Evolutionary conservation across 1,284 basidiomycete genomes (phyloP).

Genomic region (Sporisorium iseilematis-ciliati): DNA sequence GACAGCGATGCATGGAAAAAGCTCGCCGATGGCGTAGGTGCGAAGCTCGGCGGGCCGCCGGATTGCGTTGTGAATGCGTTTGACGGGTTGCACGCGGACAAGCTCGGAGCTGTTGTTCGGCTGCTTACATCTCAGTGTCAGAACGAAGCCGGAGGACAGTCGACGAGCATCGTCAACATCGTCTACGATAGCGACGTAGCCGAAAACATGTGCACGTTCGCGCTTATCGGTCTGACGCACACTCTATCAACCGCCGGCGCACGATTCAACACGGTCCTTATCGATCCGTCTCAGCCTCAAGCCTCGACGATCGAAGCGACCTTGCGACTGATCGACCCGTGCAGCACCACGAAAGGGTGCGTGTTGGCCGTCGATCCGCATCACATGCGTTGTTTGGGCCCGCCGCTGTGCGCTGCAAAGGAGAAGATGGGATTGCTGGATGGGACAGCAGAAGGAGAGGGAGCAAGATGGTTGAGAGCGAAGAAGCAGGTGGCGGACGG

Average conservation of each 20-base stretch:
- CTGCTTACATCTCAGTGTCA: not conserved
- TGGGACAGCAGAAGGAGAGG: not conserved
- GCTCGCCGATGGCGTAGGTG: not conserved
- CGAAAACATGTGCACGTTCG: not conserved
- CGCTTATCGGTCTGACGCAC: not conserved
- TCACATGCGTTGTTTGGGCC: not conserved
- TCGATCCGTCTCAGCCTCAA: not conserved
- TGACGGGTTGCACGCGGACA: not conserved
- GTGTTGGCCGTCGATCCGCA: not conserved
- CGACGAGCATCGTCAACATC: conserved; percentile 1
- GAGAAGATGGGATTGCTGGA: not conserved
- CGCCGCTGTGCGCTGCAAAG: not conserved
- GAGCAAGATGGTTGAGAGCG: not conserved
- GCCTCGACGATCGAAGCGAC: not conserved
- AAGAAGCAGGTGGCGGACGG: not conserved
- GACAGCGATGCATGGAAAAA: not conserved
- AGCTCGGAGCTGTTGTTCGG: not conserved
- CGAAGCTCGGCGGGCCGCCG: not conserved
- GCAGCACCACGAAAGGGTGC: not conserved
- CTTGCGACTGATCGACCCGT: not conserved
- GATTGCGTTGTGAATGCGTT: not conserved
- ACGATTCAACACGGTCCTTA: not conserved
- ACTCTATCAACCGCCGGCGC: not conserved
- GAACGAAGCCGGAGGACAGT: not conserved
- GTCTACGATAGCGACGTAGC: not conserved